Conservation (phyloP, 345 rosid species). For the Physaria fendleri region DNA sequence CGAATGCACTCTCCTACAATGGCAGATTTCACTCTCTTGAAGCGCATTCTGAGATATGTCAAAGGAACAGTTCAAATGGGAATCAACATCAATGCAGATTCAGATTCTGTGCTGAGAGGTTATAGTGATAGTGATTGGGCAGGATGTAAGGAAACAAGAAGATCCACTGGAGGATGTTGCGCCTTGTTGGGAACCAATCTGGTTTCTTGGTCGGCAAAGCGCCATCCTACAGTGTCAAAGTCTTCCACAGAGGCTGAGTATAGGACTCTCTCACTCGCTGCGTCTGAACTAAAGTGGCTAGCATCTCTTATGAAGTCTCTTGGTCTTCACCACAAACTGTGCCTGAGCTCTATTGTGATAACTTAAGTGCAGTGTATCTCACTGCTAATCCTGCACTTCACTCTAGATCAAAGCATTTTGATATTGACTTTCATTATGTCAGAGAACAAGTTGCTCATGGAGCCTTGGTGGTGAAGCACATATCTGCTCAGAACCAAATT, state of each 20-base stretch:
- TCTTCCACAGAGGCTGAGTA: not conserved
- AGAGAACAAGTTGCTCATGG: not conserved
- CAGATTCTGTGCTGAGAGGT: not conserved
- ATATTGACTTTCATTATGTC: not conserved
- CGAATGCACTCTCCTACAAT: not conserved
- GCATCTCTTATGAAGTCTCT: not conserved
- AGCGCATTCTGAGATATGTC: not conserved
- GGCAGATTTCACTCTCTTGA: not conserved
- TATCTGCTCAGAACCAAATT: not conserved
- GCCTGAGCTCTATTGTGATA: not conserved
- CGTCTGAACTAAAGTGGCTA: not conserved
- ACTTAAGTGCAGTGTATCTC: not conserved
- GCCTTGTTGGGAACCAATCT: not conserved
- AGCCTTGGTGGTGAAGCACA: not conserved
- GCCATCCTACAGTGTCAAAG: rapidly evolving
- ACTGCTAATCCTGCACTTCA: not conserved
- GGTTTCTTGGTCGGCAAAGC: not conserved
- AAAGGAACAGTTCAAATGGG: not conserved
- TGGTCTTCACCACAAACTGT: not conserved
- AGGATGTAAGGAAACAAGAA: not conserved
- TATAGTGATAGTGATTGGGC: not conserved
- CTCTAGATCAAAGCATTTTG: not conserved
- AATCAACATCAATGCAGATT: rapidly evolving
- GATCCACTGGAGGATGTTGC: not conserved
- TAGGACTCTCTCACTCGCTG: rapidly evolving